Conservation (phyloP, 2,329 filamentous ascomycete genomes). For the Graphiopsis chlorocephala region DNA sequence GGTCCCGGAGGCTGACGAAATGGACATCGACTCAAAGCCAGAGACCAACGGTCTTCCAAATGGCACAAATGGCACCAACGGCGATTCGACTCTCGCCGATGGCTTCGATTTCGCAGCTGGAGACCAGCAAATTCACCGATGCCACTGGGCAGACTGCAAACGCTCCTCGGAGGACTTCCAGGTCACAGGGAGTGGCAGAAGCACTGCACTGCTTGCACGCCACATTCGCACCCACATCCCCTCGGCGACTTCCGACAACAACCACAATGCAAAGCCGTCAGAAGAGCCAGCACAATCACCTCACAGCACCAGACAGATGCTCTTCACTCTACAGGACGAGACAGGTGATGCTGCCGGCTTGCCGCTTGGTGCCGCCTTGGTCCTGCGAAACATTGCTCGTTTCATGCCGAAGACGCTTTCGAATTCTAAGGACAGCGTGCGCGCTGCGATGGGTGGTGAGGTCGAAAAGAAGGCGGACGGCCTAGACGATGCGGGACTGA, state of each 20-base stretch:
- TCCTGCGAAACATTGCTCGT: constrained; percentile 72
- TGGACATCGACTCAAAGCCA: constrained; percentile 39
- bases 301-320: neutral
- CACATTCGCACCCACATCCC: constrained; percentile 70
- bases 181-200: constrained; percentile 16
- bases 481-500: constrained; percentile 20
- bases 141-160: constrained; percentile 66
- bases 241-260: constrained; percentile 21
- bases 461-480: constrained; percentile 14
- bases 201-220: constrained; percentile 31
- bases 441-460: constrained; percentile 6
- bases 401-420: constrained; percentile 36
- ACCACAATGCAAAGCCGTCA: constrained; percentile 20
- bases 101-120: constrained; percentile 31
- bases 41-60: constrained; percentile 23
- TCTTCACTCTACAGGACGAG: constrained; percentile 50
- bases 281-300: neutral
- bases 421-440: constrained; percentile 15
- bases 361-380: constrained; percentile 72
- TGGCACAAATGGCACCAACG: constrained; percentile 16
- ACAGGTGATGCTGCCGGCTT: constrained; percentile 66
- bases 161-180: constrained; percentile 48
- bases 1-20: constrained; percentile 43
- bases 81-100: constrained; percentile 7
- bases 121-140: constrained; percentile 49